Conservation (phyloP, 2,329 filamentous ascomycete species). For the Sclerotinia trifoliorum region DNA sequence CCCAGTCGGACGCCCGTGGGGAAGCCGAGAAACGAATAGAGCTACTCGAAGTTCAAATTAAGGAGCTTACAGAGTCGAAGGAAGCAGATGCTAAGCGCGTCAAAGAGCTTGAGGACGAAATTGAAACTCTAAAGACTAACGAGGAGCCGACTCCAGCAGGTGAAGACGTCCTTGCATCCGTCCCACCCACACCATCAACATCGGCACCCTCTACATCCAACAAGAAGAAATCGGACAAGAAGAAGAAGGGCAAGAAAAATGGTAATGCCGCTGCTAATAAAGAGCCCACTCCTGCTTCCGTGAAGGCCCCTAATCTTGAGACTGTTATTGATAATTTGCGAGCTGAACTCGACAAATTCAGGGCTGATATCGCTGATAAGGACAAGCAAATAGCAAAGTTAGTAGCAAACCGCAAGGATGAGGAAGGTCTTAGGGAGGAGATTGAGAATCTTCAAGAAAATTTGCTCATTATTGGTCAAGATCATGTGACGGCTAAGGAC, state of each 20-base stretch:
- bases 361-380: conserved; percentile 34
- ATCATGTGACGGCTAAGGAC: conserved; percentile 81
- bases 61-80: conserved; percentile 31
- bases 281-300: conserved; percentile 32
- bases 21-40: conserved; percentile 29
- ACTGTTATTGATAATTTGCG: conserved; percentile 29
- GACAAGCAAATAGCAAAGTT: conserved; percentile 72
- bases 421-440: conserved; percentile 79
- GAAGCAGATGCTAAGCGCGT: conserved; percentile 30
- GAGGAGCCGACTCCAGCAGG: conserved; percentile 23
- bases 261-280: conserved; percentile 34
- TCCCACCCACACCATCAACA: conserved; percentile 45
- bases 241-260: conserved; percentile 81
- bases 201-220: conserved; percentile 44
- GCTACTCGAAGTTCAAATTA: conserved; percentile 31
- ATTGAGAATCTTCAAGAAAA: conserved; percentile 81
- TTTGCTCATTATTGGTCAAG: conserved; percentile 73
- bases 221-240: conserved; percentile 69
- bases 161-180: conserved; percentile 32
- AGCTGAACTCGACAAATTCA: conserved; percentile 36
- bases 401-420: conserved; percentile 66
- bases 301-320: conserved; percentile 23
- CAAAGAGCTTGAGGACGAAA: conserved; percentile 31
- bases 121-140: conserved; percentile 28
- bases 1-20: conserved; percentile 27